Base-by-base conservation (phyloP, 2,329 filamentous ascomycete genomes). In the Fusarium austroafricanum region DNA sequence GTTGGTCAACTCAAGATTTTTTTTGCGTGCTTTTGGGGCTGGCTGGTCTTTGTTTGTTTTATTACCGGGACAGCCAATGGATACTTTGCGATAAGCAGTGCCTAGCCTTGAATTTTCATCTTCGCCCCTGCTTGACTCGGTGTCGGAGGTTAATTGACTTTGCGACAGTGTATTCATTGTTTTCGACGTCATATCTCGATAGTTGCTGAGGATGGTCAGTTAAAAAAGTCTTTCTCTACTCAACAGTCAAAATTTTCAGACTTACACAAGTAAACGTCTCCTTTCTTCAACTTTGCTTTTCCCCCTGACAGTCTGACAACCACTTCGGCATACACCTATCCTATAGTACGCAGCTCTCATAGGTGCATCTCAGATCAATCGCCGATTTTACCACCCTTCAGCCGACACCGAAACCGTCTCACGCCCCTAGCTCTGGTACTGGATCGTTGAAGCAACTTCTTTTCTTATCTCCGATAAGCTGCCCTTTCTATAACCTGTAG, bases 311-410 rank as follows among this genome's bases (percentile, higher is more conserved):
- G 12, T 39, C 61, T 43, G 23, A n/a, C 23, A 20, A 11, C 42
- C 61, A 56, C 44, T 47, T 53, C 14, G 33, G 23, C 14, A 53
- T 55, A 42, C 33, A 43, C n/a, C 29, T 5, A 29, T 4, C 14
- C 33, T 45, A 28, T 35, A 15, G 20, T 28, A 65, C 55, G 54
- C 54, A 61, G 39, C 61, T 55, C 54, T 66, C 33, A 57, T 50
- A 44, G 52, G 38, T 15, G 28, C 53, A 73, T 73, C 67, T 68
- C 43, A 73, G 63, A 72, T 70, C 60, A 61, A 68, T 71, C 63
- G 50, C 60, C 70, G 66, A 68, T 71, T 68, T 38, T 14, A 50
- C 26, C 26, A 26, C 26, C 26, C 26, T 28, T 33, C 21, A 23
- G 60, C 31, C 37, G 45, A 43, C 29, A 9, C 44, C 40, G 43